phyloP scores from a whole-genome alignment of 2,329 filamentous ascomycete species.

The Cercospora brassicicola region DNA sequence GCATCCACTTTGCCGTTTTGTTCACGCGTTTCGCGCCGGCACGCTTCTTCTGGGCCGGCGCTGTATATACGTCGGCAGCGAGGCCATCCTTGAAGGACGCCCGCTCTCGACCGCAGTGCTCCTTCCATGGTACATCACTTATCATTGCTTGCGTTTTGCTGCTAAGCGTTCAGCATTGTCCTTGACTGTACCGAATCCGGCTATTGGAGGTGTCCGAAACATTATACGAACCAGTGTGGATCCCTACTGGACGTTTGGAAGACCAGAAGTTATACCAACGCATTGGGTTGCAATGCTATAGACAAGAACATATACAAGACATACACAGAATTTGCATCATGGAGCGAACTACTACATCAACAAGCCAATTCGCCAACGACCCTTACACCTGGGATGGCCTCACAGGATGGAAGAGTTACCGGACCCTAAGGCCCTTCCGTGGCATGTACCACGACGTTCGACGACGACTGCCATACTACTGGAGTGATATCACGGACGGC shows the following conservation, averaged over 20 bases:
- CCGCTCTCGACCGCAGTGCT: background rate
- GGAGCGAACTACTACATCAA: conserved; percentile 8
- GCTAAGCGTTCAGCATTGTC: conserved; percentile 1
- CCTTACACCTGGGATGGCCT: conserved; percentile 41
- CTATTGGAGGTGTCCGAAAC: background rate
- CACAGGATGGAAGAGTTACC: conserved; percentile 40
- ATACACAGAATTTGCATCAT: background rate
- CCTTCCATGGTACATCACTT: background rate
- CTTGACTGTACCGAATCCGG: background rate
- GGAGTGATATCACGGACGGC: conserved; percentile 57
- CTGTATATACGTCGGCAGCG: background rate
- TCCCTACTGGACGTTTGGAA: background rate
- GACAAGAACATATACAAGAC: background rate
- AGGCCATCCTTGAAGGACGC: background rate
- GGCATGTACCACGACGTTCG: conserved; percentile 59
- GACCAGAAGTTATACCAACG: background rate
- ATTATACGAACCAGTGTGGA: background rate
- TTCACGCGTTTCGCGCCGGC: background rate
- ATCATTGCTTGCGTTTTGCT: background rate
- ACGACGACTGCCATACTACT: conserved; percentile 56
- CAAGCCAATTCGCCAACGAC: conserved; percentile 33
- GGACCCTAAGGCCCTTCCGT: conserved; percentile 47
- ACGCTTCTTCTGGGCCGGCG: background rate
- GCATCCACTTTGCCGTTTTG: background rate
- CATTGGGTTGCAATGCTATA: background rate